Percentiles rank a stretch among this genome's conserved stretches.
Evolutionary conservation across 139 green algal genomes (phyloP).

Genomic region (Chlamydomonas urium): DNA sequence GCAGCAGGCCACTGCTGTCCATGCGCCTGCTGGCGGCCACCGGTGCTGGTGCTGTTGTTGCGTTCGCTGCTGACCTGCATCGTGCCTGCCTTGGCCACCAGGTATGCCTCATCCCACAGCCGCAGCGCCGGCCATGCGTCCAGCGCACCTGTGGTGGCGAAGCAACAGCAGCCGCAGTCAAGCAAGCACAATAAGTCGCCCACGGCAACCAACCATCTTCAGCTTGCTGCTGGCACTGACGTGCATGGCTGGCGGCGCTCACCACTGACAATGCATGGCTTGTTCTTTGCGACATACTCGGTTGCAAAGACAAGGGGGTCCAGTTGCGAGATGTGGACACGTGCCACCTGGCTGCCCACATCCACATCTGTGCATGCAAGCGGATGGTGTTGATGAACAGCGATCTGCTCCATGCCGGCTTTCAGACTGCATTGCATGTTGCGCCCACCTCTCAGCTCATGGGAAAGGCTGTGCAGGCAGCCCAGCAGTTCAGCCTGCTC

Average conservation of each 20-base stretch:
- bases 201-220: too few species aligned
- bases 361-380: constrained; percentile 27
- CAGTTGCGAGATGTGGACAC: constrained; percentile 17
- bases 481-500: not conserved
- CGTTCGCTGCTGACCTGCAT: too few species aligned
- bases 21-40: too few species aligned
- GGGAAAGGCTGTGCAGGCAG: not conserved
- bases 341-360: constrained; percentile 24
- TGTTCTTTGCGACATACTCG: constrained; percentile 46
- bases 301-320: constrained; percentile 27
- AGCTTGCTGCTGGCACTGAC: not conserved
- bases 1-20: too few species aligned
- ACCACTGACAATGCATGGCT: constrained; percentile 48
- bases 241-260: not conserved
- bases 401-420: not conserved
- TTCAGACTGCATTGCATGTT: not conserved
- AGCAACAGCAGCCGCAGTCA: not conserved
- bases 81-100: not conserved
- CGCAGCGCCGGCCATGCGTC: constrained; percentile 12
- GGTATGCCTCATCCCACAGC: constrained; percentile 19
- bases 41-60: too few species aligned
- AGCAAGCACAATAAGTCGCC: not conserved
- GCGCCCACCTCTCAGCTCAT: constrained; percentile 1
- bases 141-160: constrained; percentile 9
- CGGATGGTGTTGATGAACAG: not conserved